Percentiles rank a stretch among this genome's conserved stretches.
These are phyloP conservation scores for Plantago lanceolata DNA, from an alignment of 305 asterid genomes.

Conservation along the genomic window DNA sequence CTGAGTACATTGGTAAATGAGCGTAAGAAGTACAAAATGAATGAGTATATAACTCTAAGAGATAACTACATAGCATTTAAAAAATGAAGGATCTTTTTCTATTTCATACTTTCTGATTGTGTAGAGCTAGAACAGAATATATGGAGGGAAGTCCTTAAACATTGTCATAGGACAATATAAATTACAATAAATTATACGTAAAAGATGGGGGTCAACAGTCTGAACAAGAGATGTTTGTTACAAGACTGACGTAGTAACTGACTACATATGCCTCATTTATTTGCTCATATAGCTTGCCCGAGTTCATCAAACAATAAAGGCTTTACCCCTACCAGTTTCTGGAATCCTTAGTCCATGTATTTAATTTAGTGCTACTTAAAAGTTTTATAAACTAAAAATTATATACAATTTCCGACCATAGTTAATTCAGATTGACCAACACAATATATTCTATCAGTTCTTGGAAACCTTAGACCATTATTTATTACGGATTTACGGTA, in stretches of 20 bases:
- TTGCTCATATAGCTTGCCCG: background rate
- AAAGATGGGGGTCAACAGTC: no score
- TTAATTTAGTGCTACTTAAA: background rate
- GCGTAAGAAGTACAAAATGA: background rate
- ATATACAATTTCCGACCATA: no score
- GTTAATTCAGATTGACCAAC: slow-evolving; percentile 1
- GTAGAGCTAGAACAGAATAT: background rate
- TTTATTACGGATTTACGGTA: no score
- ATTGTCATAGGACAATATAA: background rate
- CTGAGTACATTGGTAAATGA: background rate
- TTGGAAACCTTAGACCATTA: no score
- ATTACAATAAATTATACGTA: no score
- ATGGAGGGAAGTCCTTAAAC: background rate
- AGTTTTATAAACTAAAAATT: no score
- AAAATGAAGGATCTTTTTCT: background rate
- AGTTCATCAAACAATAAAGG: background rate
- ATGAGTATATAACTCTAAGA: background rate
- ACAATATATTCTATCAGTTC: no score
- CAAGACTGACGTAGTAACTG: no score
- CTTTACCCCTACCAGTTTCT: background rate
- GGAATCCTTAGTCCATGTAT: background rate
- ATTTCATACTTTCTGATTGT: background rate
- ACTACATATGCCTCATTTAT: background rate
- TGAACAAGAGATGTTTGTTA: no score
- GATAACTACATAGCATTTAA: background rate